Evolutionary conservation across 768 basidiomycete species (phyloP).

Genomic region (Dioszegia hungarica): DNA sequence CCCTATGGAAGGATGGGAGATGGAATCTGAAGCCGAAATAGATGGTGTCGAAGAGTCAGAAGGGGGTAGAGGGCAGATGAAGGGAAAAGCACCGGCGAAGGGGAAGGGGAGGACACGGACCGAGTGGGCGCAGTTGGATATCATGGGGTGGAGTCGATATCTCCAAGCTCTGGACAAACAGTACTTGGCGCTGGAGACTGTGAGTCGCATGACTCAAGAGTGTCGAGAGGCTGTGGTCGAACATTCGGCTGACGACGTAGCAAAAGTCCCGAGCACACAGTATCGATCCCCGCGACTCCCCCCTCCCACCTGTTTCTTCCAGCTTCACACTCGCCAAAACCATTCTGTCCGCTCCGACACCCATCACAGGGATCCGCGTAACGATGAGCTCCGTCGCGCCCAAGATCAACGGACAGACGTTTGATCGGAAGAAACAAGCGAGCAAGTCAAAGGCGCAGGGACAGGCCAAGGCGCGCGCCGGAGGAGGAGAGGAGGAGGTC

Average conservation of each 20-base stretch:
- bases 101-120: neutral
- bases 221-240: neutral
- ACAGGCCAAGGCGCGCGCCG: neutral
- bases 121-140: constrained; percentile 11
- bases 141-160: constrained; percentile 11
- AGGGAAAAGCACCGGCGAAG: neutral
- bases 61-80: neutral
- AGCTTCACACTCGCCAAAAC: neutral
- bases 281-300: neutral
- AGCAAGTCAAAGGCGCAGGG: neutral
- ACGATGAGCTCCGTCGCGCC: neutral
- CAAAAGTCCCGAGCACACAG: neutral
- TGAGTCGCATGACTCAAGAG: constrained; percentile 2
- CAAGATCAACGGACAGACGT: neutral
- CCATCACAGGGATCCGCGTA: neutral
- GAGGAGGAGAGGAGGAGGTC: constrained; percentile 16
- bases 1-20: neutral
- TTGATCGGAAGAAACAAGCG: neutral
- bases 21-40: neutral
- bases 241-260: no score
- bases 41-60: neutral
- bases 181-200: constrained; percentile 2
- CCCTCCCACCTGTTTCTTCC: constrained; percentile 1
- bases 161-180: constrained; percentile 6
- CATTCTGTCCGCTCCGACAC: neutral